Percentiles rank a stretch among this genome's conserved stretches.
These are phyloP conservation scores for Penicillium parvum DNA, from an alignment of 495 filamentous ascomycete species.

Conservation along the genomic window DNA sequence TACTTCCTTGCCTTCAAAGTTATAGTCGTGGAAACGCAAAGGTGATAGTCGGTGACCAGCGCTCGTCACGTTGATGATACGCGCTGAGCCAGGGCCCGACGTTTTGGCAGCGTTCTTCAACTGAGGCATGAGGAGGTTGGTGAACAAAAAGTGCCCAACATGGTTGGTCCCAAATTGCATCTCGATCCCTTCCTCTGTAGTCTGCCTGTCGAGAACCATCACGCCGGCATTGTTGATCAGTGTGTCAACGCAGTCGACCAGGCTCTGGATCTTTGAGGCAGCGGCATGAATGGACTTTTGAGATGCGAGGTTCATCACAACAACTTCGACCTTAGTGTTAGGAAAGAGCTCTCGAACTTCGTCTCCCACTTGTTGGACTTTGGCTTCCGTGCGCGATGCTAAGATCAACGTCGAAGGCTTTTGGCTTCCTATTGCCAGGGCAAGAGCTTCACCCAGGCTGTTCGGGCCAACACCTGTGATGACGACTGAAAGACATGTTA, in stretches of 20 bases:
- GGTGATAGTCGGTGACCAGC: constrained; percentile 35
- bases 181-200: constrained; percentile 63
- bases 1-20: constrained; percentile 15
- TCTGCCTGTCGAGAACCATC: constrained; percentile 47
- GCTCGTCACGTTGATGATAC: constrained; percentile 43
- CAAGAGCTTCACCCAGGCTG: constrained; percentile 50
- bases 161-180: constrained; percentile 71
- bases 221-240: constrained; percentile 65
- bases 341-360: constrained; percentile 24
- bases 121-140: constrained; percentile 55
- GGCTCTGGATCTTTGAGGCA: constrained; percentile 6
- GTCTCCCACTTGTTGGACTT: constrained; percentile 44
- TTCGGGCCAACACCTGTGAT: constrained; percentile 51
- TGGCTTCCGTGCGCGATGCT: constrained; percentile 48
- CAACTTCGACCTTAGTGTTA: background rate
- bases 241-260: constrained; percentile 12
- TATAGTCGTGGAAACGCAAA: constrained; percentile 24
- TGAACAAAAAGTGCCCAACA: constrained; percentile 62
- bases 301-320: constrained; percentile 16
- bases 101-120: constrained; percentile 45
- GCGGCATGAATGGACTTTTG: constrained; percentile 15
- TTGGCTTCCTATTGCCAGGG: constrained; percentile 51
- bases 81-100: constrained; percentile 10
- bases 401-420: constrained; percentile 47
- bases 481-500: constrained; percentile 27